phyloP scores from a whole-genome alignment of 495 filamentous ascomycete species.

The Hypoxylon lienhwacheense region DNA sequence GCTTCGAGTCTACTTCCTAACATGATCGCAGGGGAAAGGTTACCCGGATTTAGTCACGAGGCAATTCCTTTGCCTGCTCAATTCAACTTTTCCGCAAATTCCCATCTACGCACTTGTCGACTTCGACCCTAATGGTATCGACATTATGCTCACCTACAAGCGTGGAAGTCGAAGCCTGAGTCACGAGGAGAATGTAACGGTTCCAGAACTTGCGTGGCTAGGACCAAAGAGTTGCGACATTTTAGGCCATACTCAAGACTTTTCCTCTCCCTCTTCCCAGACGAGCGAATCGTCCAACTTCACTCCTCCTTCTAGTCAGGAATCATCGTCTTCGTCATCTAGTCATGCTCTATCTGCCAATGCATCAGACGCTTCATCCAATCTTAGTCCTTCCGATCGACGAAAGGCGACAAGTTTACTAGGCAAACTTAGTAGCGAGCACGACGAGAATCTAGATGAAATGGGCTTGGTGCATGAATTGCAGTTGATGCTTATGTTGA shows the following conservation, averaged over 20 bases:
- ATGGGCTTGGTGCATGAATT: conserved; percentile 64
- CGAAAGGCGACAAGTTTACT: conserved; percentile 70
- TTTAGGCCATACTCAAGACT: conserved; percentile 21
- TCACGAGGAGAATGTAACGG: conserved; percentile 64
- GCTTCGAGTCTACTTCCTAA: conserved; percentile 40
- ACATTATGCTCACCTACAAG: conserved; percentile 85
- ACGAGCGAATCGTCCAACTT: background rate
- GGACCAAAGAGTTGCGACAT: conserved; percentile 70
- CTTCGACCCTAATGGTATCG: conserved; percentile 83
- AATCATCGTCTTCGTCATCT: background rate
- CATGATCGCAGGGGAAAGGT: conserved; percentile 70
- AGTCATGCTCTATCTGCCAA: conserved; percentile 40
- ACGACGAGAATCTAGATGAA: conserved; percentile 5
- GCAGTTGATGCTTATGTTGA: conserved; percentile 84
- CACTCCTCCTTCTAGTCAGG: conserved; percentile 2
- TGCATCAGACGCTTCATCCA: conserved; percentile 34
- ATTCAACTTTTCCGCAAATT: conserved; percentile 39
- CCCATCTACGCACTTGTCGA: conserved; percentile 74
- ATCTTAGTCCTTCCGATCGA: conserved; percentile 65
- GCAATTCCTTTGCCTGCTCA: conserved; percentile 61
- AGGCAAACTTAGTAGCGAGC: conserved; percentile 40
- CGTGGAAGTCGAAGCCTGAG: conserved; percentile 73
- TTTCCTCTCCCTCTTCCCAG: background rate
- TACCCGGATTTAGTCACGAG: conserved; percentile 87
- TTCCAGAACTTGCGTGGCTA: conserved; percentile 68